A percentile compares a stretch with the other conserved stretches of the same genome.
Evolutionary conservation across 768 basidiomycete genomes (phyloP).

Genomic region (Hemileccinum impolitum): DNA sequence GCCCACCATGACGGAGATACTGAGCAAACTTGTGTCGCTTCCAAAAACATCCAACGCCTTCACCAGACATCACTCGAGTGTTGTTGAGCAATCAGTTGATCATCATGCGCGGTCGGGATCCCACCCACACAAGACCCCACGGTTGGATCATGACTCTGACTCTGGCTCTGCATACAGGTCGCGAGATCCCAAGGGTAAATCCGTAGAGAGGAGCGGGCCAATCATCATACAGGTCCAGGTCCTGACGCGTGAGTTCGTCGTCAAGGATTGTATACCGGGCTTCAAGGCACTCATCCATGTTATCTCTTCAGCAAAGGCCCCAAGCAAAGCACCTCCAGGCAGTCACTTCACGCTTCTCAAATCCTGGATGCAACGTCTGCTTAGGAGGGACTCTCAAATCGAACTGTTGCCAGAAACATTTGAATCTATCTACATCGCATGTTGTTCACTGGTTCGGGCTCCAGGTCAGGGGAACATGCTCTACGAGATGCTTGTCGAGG

Average conservation of each 20-base stretch:
- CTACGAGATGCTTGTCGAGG: conserved; percentile 53
- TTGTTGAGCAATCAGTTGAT: conserved; percentile 31
- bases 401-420: conserved; percentile 46
- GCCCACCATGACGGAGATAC: conserved; percentile 37
- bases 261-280: background rate
- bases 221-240: conserved; percentile 48
- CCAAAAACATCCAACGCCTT: conserved; percentile 53
- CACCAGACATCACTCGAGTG: conserved; percentile 38
- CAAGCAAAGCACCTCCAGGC: conserved; percentile 1
- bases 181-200: conserved; percentile 29
- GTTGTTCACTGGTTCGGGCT: conserved; percentile 52
- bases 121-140: conserved; percentile 66
- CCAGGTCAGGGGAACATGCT: conserved; percentile 53
- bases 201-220: conserved; percentile 33
- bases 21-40: conserved; percentile 39
- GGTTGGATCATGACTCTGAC: conserved; percentile 64
- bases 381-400: conserved; percentile 33
- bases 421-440: conserved; percentile 55
- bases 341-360: conserved; percentile 30
- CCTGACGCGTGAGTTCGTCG: conserved; percentile 32
- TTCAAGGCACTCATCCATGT: background rate
- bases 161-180: conserved; percentile 63
- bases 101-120: conserved; percentile 46
- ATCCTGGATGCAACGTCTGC: conserved; percentile 38
- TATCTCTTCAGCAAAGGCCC: conserved; percentile 7